Conservation (phyloP, 164 flowering plant genomes). For the Berberis thunbergii region DNA sequence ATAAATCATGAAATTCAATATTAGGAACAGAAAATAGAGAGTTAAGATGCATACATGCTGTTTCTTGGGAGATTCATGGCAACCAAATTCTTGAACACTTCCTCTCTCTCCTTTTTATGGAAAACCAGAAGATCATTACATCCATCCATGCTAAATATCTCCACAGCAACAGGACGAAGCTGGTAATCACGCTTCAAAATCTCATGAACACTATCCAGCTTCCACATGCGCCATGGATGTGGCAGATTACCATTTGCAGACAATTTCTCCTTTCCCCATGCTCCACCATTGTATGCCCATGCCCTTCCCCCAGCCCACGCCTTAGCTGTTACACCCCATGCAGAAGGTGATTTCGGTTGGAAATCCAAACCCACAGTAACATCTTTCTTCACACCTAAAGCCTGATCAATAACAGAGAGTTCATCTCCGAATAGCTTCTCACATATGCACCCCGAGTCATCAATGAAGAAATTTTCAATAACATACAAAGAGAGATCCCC, state of each 20-base stretch:
- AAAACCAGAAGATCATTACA: conserved; percentile 97
- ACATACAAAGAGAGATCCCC: conserved; percentile 86
- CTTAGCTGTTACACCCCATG: conserved; percentile 52
- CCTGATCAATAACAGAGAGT: conserved; percentile 96
- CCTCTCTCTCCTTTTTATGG: conserved; percentile 98
- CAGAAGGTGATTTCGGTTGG: conserved; percentile 71
- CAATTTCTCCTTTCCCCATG: conserved; percentile 98
- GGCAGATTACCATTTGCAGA: conserved; percentile 65
- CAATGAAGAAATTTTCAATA: conserved; percentile 92
- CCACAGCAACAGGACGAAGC: conserved; percentile 98
- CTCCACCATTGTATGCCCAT: conserved; percentile 98
- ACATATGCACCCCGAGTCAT: conserved; percentile 77
- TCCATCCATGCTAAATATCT: conserved; percentile 99
- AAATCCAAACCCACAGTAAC: conserved; percentile 51
- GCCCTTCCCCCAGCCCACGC: conserved; percentile 80
- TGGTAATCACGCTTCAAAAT: conserved; percentile 97
- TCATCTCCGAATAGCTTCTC: conserved; percentile 92
- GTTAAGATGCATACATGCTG: conserved; percentile 64
- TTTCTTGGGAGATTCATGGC: conserved; percentile 98
- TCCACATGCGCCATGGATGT: conserved; percentile 99
- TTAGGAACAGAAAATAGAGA: neutral
- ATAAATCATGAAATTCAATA: too few relatives aligned
- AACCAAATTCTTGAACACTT: conserved; percentile 84
- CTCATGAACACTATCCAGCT: conserved; percentile 92
- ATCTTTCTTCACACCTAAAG: conserved; percentile 95